Percentiles rank a stretch among this genome's conserved stretches.
Conservation (phyloP, 768 basidiomycete genomes). For the Coprinellus aureogranulatus region DNA sequence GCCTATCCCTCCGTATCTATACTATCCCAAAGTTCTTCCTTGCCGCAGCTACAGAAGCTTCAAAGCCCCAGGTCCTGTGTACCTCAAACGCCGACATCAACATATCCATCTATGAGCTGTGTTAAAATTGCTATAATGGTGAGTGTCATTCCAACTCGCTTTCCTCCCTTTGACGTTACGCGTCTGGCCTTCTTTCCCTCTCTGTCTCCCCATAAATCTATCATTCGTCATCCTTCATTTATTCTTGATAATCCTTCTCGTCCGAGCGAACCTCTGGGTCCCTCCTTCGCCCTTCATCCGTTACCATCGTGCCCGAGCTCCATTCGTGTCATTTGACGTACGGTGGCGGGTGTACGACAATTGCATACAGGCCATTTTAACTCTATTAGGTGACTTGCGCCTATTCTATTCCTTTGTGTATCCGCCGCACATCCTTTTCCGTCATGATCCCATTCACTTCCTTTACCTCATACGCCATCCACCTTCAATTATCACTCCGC, state of each 20-base stretch:
- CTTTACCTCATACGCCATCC: background rate
- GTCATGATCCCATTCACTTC: background rate
- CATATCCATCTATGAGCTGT: conserved; percentile 26
- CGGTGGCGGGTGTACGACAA: no score
- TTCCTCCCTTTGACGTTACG: background rate
- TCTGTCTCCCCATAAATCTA: conserved; percentile 1
- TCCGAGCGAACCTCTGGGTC: background rate
- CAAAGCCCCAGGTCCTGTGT: background rate
- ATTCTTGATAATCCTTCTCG: background rate
- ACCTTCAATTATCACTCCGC: background rate
- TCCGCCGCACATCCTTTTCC: no score
- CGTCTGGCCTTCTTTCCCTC: conserved; percentile 8
- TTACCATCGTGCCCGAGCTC: no score
- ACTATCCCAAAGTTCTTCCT: background rate
- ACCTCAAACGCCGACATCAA: conserved; percentile 15
- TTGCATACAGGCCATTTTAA: no score
- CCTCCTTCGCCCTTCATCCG: no score
- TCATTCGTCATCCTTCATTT: background rate
- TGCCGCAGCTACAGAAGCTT: background rate
- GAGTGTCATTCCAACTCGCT: conserved; percentile 16
- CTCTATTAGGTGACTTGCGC: no score
- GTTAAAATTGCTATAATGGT: conserved; percentile 35
- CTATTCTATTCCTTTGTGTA: no score
- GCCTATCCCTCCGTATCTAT: background rate
- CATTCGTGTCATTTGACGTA: no score